Evolutionary conservation across 2,329 filamentous ascomycete genomes (phyloP), one percentile per base, ranked within the genome.

Genomic region (Aspergillus proliferans): DNA sequence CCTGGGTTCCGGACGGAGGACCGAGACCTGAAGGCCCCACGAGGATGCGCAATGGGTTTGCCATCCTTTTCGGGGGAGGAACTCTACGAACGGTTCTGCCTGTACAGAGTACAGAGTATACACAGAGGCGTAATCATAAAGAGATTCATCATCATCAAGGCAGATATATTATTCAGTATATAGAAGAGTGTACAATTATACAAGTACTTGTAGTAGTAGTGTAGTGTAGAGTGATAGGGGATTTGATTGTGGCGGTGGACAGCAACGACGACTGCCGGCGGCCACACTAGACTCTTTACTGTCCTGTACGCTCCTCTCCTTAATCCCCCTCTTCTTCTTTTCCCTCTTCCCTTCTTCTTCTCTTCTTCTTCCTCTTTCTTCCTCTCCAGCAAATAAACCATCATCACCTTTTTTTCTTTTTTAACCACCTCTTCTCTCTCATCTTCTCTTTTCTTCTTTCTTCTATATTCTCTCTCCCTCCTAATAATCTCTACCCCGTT

Each of bases 401-500:
- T 12, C 36, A 39, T 52, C 57, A 51, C 52, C 26, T 30, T 30
- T 28, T 39, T 43, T 36, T 43, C 30, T 34, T 34, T 38, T 45
- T 48, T 41, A 19, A 34, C 36, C 48, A 39, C 47, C 46, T 53
- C 47, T 38, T 49, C 48, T 49, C 42, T 45, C 47, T 53, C 58
- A 30, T 67, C 67, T 63, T 59, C 59, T 66, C 67, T 63, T 60
- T 59, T 64, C 58, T 61, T 58, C 50, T 55, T 60, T 63, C 61
- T 62, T 39, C 21, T 46, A 61, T 60, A 64, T 56, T 65, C 60
- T 43, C 39, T 28, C 21, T 43, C 28, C 30, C 41, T 46, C 45
- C 40, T 36, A 45, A 46, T 54, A 57, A 47, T 66, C 52, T 58
- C 53, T 52, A 51, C 62, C 57, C 58, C 61, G 62, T 63, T 62